phyloP scores from a whole-genome alignment of 1,139 yeast genomes.

The Taphrina populina region DNA sequence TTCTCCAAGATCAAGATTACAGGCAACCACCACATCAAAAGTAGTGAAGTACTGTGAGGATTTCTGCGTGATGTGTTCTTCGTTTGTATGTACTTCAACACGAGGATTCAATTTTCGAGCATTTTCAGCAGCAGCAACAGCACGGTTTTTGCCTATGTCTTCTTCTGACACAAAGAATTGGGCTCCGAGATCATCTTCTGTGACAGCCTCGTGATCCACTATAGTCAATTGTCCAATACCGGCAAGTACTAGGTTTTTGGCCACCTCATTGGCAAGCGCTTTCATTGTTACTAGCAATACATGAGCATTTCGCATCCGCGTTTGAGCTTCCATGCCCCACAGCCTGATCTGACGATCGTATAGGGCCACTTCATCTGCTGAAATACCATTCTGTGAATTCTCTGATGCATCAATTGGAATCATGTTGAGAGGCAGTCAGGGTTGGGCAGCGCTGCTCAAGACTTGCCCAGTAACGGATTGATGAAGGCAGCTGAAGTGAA shows the following conservation, averaged over 20 bases:
- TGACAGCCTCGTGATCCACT: conserved; percentile 58
- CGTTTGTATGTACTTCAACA: conserved; percentile 54
- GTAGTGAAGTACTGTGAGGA: conserved; percentile 52
- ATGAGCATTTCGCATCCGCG: conserved; percentile 68
- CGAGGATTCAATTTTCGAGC: conserved; percentile 76
- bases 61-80: conserved; percentile 45
- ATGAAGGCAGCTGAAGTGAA: too few relatives aligned
- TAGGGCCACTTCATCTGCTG: conserved; percentile 75
- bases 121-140: conserved; percentile 55
- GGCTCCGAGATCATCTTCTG: conserved; percentile 65
- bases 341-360: conserved; percentile 93
- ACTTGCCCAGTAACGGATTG: too few relatives aligned
- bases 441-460: too few relatives aligned
- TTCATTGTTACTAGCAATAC: conserved; percentile 67
- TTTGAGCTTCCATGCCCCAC: conserved; percentile 96
- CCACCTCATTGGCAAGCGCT: conserved; percentile 73
- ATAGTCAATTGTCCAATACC: conserved; percentile 80
- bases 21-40: conserved; percentile 73
- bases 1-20: conserved; percentile 57
- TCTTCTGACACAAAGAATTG: conserved; percentile 73
- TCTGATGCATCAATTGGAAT: too few relatives aligned
- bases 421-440: too few relatives aligned
- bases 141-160: conserved; percentile 49
- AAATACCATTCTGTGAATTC: conserved; percentile 23
- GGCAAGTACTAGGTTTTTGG: conserved; percentile 82